Evolutionary conservation across 495 filamentous ascomycete species (phyloP), one percentile per base, ranked within the genome.

Genomic region (Annulohypoxylon bovei): DNA sequence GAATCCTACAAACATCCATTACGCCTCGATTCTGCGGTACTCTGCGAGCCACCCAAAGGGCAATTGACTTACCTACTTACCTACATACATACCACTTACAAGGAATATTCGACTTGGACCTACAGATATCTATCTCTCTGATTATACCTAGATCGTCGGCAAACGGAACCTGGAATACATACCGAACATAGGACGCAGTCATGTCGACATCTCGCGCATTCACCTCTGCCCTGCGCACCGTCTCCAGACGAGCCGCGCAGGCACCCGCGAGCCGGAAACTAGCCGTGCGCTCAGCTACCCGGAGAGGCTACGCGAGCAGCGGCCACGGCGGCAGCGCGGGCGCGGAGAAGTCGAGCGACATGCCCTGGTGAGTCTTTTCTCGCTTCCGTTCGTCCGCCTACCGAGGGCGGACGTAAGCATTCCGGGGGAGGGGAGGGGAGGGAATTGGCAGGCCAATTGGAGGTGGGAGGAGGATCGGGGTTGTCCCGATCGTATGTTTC

Each of bases 291-390:
- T 53, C 61, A 28, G 18, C 6, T 25, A 22, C 53, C 20, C 56
- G 62, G 52, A 72, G 75, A 39, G 50, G 33, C 5, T 75, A 77
- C 22, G 30, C 67, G 5, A 55, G 62, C 4, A 50, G 62, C 30
- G 68, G 46, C 23, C 53, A 57, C 27, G 25, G 16, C 30, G 62
- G 68, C n/a, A 66, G 62, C 14, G 62, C 55, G 14, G 50, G 57
- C 4, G 69, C 66, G 14, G 63, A 72, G 39, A 73, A 71, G 52
- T 33, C 75, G 44, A 71, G 68, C 58, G 75, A 77, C 20, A 25
- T 72, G 64, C 75, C 75, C 22, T 77, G 75, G 75, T 77, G 53
- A 75, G 75, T 58, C 1, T 23, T 23, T 35, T 9, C 28, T 6
- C 46, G 3, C 6, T 46, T 25, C 54, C 28, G 7, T 25, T 28